Conservation (phyloP, 1,139 yeast genomes). For the Pneumocystis carinii region DNA sequence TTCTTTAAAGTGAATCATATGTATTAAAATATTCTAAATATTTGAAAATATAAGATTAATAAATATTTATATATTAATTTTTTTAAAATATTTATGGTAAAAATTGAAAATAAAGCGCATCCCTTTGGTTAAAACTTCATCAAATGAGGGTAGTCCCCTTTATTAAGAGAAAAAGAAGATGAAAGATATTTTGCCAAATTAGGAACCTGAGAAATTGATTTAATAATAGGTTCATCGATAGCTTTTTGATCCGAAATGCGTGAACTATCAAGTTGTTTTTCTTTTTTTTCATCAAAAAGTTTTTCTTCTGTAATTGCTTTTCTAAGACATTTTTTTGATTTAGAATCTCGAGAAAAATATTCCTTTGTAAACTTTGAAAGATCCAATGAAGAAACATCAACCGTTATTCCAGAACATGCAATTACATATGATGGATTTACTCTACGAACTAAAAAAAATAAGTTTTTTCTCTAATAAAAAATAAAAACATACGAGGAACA, state of each 20-base stretch:
- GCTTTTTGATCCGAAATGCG: conserved; percentile 96
- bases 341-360: conserved; percentile 94
- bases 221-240: conserved; percentile 85
- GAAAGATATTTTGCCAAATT: conserved; percentile 95
- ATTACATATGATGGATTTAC: conserved; percentile 97
- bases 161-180: conserved; percentile 91
- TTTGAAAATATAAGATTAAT: too few species aligned
- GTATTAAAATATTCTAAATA: too few species aligned
- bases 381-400: conserved; percentile 57
- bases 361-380: conserved; percentile 86
- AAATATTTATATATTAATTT: too few species aligned
- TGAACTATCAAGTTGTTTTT: conserved; percentile 83
- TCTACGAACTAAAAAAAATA: conserved; percentile 42
- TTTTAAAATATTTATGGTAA: neutral
- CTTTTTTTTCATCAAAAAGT: conserved; percentile 71
- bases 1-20: too few species aligned
- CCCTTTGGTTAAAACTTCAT: conserved; percentile 59
- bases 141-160: conserved; percentile 97
- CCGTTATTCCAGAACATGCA: conserved; percentile 92
- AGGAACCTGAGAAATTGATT: conserved; percentile 96
- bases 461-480: neutral
- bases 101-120: neutral
- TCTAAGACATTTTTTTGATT: conserved; percentile 25
- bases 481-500: conserved; percentile 48
- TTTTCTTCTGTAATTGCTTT: conserved; percentile 80